phyloP scores from a whole-genome alignment of 1,139 yeast genomes.

The Sugiyamaella castrensis region DNA sequence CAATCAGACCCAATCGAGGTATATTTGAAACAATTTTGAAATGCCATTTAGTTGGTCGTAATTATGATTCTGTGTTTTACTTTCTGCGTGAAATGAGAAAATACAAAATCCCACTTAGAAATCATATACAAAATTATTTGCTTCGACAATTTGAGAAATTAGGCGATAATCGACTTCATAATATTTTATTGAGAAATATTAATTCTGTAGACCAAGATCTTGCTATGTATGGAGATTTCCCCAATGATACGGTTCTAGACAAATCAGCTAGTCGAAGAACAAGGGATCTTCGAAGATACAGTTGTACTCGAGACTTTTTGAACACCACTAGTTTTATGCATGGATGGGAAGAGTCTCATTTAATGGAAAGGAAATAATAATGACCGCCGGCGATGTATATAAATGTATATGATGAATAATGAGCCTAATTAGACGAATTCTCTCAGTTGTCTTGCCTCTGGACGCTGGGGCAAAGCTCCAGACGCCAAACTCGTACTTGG shows the following conservation, averaged over 20 bases:
- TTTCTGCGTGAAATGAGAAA: constrained; percentile 30
- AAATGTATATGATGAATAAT: too few species aligned
- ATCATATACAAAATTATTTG: constrained; percentile 24
- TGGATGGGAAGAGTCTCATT: constrained; percentile 20
- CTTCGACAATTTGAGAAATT: constrained; percentile 15
- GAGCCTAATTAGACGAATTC: too few species aligned
- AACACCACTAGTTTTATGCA: constrained; percentile 20
- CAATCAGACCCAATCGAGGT: constrained; percentile 22
- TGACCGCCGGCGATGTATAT: too few species aligned
- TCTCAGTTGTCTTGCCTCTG: too few species aligned
- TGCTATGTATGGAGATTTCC: constrained; percentile 17
- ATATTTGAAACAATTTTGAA: constrained; percentile 30
- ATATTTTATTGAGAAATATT: constrained; percentile 7
- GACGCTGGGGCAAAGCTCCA: too few species aligned
- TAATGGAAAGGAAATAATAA: not conserved
- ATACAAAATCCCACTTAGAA: constrained; percentile 20
- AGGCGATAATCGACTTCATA: constrained; percentile 15
- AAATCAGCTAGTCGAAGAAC: constrained; percentile 11
- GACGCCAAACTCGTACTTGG: too few species aligned
- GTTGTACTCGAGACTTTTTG: constrained; percentile 19
- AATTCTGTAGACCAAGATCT: constrained; percentile 8
- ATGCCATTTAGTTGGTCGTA: constrained; percentile 30
- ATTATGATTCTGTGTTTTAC: constrained; percentile 23
- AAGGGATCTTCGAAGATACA: constrained; percentile 14
- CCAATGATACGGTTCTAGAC: constrained; percentile 19